phyloP scores from a whole-genome alignment of 2,329 filamentous ascomycete species.

The Pseudopyricularia javanii region DNA sequence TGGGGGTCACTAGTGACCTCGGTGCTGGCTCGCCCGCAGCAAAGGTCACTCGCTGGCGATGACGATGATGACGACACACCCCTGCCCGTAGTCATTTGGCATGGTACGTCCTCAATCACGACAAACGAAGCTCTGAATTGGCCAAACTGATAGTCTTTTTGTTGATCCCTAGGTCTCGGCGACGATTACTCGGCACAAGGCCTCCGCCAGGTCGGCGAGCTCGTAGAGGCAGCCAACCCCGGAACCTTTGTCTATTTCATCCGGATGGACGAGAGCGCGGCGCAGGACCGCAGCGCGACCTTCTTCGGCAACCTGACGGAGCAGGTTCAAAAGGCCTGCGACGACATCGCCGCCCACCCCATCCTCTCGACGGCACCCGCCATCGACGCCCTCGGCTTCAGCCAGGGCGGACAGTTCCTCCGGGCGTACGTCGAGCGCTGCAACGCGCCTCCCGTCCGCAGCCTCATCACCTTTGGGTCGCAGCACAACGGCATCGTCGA shows the following conservation, averaged over 20 bases:
- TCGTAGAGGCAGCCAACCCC: slow-evolving; percentile 62
- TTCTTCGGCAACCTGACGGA: slow-evolving; percentile 83
- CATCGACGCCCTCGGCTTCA: slow-evolving; percentile 87
- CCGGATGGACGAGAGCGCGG: slow-evolving; percentile 52
- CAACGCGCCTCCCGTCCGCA: slow-evolving; percentile 61
- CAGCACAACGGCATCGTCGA: slow-evolving; percentile 87
- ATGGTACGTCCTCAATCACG: slow-evolving; percentile 32
- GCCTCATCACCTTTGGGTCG: slow-evolving; percentile 76
- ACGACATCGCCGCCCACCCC: slow-evolving; percentile 59
- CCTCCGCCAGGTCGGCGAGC: slow-evolving; percentile 55
- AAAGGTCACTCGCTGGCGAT: neutral
- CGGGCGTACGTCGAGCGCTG: slow-evolving; percentile 82
- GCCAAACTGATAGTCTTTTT: slow-evolving; percentile 17
- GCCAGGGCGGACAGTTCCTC: slow-evolving; percentile 93
- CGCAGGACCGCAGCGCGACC: slow-evolving; percentile 64
- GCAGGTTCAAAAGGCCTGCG: slow-evolving; percentile 68
- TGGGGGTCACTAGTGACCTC: slow-evolving; percentile 18
- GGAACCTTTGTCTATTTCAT: slow-evolving; percentile 78
- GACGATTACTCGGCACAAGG: slow-evolving; percentile 69
- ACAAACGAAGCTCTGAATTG: neutral
- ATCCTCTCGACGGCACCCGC: slow-evolving; percentile 73
- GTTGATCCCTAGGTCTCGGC: slow-evolving; percentile 34
- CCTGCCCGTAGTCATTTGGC: slow-evolving; percentile 88
- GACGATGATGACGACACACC: slow-evolving; percentile 44
- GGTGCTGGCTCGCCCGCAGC: slow-evolving; percentile 15